Base-by-base conservation (phyloP, 257 asterid genomes). In the Nicotiana paniculata region DNA sequence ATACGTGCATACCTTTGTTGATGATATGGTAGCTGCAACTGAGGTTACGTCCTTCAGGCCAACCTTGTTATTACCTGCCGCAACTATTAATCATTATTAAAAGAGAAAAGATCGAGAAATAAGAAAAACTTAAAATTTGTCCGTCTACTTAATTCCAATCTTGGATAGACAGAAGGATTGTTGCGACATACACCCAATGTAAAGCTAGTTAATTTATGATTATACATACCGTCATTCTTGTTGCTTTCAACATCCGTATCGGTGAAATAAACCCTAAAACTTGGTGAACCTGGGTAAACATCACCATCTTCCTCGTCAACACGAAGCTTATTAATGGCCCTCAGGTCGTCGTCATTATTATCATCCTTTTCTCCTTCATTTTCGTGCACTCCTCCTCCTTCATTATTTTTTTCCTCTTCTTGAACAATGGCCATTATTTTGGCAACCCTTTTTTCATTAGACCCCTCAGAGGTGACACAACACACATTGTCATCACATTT, bases 211-310 rank as follows among this genome's bases (percentile, higher is more conserved):
- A 72, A 18, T 43, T 6, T 43, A n/a, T 0, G 2, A 65, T 16
- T n/a, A 72, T 0, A 76, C 53, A 24, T 33, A 28, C 18, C 63
- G 0, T 63, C 58, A 79, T 83, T 77, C 32, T 67, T 55, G n/a
- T 30, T 67, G 48, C 39, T 62, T 46, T 84, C 85, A 46, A 8
- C 39, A 4, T 28, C 81, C 11, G 82, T 72, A 62, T 87, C 89
- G 9, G 18, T 35, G 61, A 86, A 88, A 64, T 86, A 91, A 18
- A 89, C 85, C 43, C 90, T 87, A 76, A 91, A 91, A 81, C 95
- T 91, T 3, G 93, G 95, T 0, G 95, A 91, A 26, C 83, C 78
- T 0, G 86, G 85, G 28, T 58, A 81, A n/a, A 59, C 82, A 16
- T 80, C 85, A 8, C 32, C 81, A 48, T 77, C 43, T 13, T 48